Base-by-base conservation (phyloP, 139 green algal genomes). In the Coelastrella sp. region DNA sequence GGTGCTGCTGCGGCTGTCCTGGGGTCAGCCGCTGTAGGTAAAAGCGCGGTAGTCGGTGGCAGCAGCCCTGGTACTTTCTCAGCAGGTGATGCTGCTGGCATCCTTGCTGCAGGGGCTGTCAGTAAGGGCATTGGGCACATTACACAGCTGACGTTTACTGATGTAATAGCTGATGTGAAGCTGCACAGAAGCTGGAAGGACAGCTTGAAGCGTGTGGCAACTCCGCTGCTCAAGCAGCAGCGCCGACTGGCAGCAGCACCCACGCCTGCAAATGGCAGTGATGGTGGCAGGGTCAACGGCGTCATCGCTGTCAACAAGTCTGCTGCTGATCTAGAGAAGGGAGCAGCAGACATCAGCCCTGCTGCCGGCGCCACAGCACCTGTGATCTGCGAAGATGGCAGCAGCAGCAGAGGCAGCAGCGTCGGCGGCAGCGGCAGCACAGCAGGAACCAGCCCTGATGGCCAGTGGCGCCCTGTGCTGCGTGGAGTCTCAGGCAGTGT, bases 381-480 rank as follows among this genome's bases (percentile, higher is more conserved):
- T 27, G 57, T 8, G 60, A 60, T 24, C n/a, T 80, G 12, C 9
- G 25, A 61, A 14, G 25, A 87, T 7, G 82, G 61, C 80, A 61
- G 57, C 20, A 88, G 83, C 83, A 88, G 84, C 61, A 88, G 66
- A 70, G 63, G 25, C 63, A 25, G 76, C 76, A 65, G 25, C 22
- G 8, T 8, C 58, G n/a, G 59, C 61, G 35, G 25, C 35, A 61
- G 84, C 58, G 86, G 84, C 25, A 70, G 57, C 76, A 87, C 27
- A 7, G 89, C 90, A 24, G 75, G 35, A 24, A 78, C 59, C 22
- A 89, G 93, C 86, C 84, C 92, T 66, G 82, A 92, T 83, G 92
- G 90, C 3, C 91, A 89, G 59, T 95, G 74, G 19, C 11, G 49
- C 35, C 82, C 49, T 14, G 19, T 90, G 10, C 35, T 82, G 6